Evolutionary conservation across 1,139 yeast genomes (phyloP).

Genomic region (Hyphopichia burtonii): DNA sequence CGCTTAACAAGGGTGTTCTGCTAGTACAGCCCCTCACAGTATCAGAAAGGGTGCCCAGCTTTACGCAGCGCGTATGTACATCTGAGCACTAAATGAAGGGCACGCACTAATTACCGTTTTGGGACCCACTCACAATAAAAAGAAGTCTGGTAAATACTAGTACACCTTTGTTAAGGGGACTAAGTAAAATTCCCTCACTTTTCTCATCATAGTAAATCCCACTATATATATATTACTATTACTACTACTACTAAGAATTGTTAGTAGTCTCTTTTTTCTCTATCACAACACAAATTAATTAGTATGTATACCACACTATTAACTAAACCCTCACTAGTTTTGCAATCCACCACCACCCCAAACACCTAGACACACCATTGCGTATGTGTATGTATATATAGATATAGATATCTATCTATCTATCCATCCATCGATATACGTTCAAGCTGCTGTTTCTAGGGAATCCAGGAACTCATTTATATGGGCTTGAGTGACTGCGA

Average conservation of each 20-base stretch:
- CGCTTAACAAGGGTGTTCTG: background rate
- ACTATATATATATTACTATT: background rate
- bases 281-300: background rate
- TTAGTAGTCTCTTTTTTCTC: background rate
- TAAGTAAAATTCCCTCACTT: conserved; percentile 1
- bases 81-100: background rate
- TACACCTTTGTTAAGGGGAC: background rate
- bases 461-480: no score
- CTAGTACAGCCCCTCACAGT: background rate
- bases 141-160: background rate
- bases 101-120: no score
- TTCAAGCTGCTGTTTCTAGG: no score
- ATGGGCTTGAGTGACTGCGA: background rate
- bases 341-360: background rate
- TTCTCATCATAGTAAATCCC: background rate
- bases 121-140: no score
- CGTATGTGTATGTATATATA: background rate
- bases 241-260: background rate
- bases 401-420: background rate
- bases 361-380: background rate
- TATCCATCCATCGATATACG: background rate
- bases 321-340: background rate
- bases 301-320: background rate
- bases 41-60: background rate
- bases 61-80: background rate